Conservation (phyloP, 768 basidiomycete genomes). For the Auriscalpium orientale region DNA sequence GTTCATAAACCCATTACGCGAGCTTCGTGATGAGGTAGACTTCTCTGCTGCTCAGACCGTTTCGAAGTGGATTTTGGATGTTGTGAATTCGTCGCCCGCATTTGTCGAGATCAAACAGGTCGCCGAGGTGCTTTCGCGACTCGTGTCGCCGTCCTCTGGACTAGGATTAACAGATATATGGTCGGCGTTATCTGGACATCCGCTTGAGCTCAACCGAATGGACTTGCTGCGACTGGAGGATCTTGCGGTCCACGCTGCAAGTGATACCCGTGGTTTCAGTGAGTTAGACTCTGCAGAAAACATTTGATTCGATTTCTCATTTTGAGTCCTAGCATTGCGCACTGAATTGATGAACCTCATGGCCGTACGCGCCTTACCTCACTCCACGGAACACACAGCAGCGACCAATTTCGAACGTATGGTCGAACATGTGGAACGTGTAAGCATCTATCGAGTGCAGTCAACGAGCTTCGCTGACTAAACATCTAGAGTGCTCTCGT, state of each 20-base stretch:
- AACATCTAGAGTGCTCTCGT: background rate
- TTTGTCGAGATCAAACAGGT: constrained; percentile 27
- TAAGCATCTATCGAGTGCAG: background rate
- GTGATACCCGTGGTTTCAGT: background rate
- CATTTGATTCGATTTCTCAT: background rate
- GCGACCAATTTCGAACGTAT: background rate
- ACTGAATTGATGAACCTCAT: background rate
- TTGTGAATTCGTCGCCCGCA: constrained; percentile 22
- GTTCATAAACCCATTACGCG: constrained; percentile 2
- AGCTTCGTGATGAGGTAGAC: background rate
- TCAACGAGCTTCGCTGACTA: background rate
- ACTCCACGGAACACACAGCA: background rate
- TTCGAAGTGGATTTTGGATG: constrained; percentile 38
- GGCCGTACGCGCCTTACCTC: background rate
- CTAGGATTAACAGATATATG: constrained; percentile 68
- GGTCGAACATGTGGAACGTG: background rate
- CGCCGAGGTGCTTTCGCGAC: constrained; percentile 34
- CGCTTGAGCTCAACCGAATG: background rate
- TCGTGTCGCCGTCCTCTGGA: constrained; percentile 60
- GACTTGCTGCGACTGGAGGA: background rate
- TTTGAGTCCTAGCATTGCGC: background rate
- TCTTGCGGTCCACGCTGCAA: background rate
- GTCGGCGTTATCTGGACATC: constrained; percentile 34
- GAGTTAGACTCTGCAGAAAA: background rate
- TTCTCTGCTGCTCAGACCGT: constrained; percentile 61